Conservation (phyloP, 2,329 filamentous ascomycete genomes). For the Verticillium zaregamsianum region DNA sequence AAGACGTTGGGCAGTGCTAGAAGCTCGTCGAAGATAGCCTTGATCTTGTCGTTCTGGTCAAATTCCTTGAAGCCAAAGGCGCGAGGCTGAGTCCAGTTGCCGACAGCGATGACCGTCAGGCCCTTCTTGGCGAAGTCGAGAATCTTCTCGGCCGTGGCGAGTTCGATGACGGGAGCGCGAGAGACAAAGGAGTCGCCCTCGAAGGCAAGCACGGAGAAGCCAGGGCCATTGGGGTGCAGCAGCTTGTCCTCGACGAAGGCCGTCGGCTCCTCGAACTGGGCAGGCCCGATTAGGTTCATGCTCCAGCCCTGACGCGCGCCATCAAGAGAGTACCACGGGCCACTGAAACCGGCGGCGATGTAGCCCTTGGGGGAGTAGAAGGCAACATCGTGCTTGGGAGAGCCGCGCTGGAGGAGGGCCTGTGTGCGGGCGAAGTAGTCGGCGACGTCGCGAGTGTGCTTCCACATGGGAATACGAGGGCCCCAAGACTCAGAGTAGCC, state of each 20-base stretch:
- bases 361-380: constrained; percentile 9
- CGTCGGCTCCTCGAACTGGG: constrained; percentile 7
- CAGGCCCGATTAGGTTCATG: constrained; percentile 7
- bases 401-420: constrained; percentile 4
- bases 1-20: constrained; percentile 6
- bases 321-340: constrained; percentile 2
- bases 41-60: constrained; percentile 4
- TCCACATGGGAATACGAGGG: constrained; percentile 11
- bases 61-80: constrained; percentile 3
- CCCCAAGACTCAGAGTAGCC: constrained; percentile 13
- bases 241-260: constrained; percentile 2
- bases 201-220: constrained; percentile 1
- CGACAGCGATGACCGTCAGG: not conserved
- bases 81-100: constrained; percentile 2
- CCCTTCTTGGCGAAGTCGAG: constrained; percentile 6
- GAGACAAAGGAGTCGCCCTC: constrained; percentile 3
- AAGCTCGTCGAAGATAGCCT: constrained; percentile 4
- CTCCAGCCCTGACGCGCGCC: constrained; percentile 6
- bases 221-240: constrained; percentile 1
- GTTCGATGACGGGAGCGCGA: constrained; percentile 1
- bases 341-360: constrained; percentile 7
- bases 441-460: constrained; percentile 9
- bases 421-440: constrained; percentile 5
- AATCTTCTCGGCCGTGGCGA: constrained; percentile 1
- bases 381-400: constrained; percentile 10